Base-by-base conservation (phyloP, 2,329 filamentous ascomycete genomes). In the Microascus cirrosus region DNA sequence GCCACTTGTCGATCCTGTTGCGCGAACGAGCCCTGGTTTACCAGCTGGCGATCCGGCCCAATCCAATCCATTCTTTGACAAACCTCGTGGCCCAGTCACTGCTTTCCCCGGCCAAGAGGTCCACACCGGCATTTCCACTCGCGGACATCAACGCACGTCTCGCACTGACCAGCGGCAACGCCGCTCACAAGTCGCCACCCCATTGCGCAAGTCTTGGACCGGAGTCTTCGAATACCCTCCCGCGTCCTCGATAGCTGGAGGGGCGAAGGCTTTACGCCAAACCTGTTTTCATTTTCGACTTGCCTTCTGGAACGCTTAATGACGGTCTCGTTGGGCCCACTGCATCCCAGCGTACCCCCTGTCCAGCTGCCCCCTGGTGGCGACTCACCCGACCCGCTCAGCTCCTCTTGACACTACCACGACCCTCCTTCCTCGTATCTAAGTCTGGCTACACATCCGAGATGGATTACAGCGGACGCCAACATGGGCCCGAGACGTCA, bases 401-500 rank as follows among this genome's bases (percentile, higher is more conserved):
- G 55, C 55, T 57, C 18, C 50, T 20, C 34, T 52, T 51, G 50
- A 35, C 32, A 52, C 42, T 48, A 39, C 48, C 48, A 32, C 32
- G 34, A 18, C n/a, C 15, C 50, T 22, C 13, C 20, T 25, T 24
- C 28, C 32, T 22, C 55, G 34, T 42, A 35, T 52, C 50, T 22
- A 15, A 25, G 12, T 25, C 56, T 34, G 51, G 2, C 45, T 53
- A 35, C 36, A 12, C 42, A 52, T 34, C 54, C 60, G 42, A 52
- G 25, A 60, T 60, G 59, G 59, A 59, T 34, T 39, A 56, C 35
- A 54, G 28, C 28, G 8, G 42, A 55, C 56, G 39, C 32, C 60
- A 60, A 28, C 55, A 52, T n/a, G 55, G 57, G 56, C 60, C 55
- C 15, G 55, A 62, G 54, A 60, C 24, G 24, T 50, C 56, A 3